A percentile compares a stretch with the other conserved stretches of the same genome.
phyloP scores from a whole-genome alignment of 2,329 filamentous ascomycete species.

The Lachnellula subtilissima region DNA sequence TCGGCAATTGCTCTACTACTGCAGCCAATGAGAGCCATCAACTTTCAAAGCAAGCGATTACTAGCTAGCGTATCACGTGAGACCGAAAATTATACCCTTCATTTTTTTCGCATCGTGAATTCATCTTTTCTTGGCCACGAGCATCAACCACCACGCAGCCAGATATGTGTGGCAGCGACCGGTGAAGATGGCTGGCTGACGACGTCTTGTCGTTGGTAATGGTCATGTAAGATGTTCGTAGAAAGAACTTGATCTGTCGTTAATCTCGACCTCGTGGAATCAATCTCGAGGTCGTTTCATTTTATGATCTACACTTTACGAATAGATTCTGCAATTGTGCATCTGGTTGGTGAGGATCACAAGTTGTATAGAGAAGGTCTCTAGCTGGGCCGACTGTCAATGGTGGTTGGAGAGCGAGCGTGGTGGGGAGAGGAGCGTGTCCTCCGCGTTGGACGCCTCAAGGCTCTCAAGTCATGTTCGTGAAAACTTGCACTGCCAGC shows the following conservation, averaged over 20 bases:
- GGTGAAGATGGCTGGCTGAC: slow-evolving; percentile 21
- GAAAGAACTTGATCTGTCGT: slow-evolving; percentile 35
- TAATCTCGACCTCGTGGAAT: slow-evolving; percentile 35
- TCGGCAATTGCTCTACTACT: slow-evolving; percentile 14
- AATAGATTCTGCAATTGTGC: no score
- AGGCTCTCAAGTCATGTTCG: no score
- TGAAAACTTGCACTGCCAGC: no score
- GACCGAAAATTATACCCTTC: not conserved
- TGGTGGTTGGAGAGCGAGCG: no score
- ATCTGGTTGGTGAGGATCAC: no score
- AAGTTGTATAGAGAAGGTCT: no score
- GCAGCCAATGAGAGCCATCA: slow-evolving; percentile 13
- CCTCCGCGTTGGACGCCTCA: no score
- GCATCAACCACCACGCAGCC: slow-evolving; percentile 32
- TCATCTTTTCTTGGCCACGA: slow-evolving; percentile 25
- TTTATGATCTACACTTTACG: slow-evolving; percentile 34
- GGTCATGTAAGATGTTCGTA: slow-evolving; percentile 29
- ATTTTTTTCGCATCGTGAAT: slow-evolving; percentile 13
- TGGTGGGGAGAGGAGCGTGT: no score
- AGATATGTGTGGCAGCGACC: slow-evolving; percentile 26
- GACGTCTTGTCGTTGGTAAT: slow-evolving; percentile 30
- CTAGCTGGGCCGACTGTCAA: no score
- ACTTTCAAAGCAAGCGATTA: slow-evolving; percentile 11
- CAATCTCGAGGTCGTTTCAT: slow-evolving; percentile 36
- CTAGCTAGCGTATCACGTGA: slow-evolving; percentile 12